Percentiles rank a stretch among this genome's conserved stretches.
These are phyloP conservation scores for Sphaerulina musiva DNA, from an alignment of 2,329 filamentous ascomycete species.

Conservation along the genomic window DNA sequence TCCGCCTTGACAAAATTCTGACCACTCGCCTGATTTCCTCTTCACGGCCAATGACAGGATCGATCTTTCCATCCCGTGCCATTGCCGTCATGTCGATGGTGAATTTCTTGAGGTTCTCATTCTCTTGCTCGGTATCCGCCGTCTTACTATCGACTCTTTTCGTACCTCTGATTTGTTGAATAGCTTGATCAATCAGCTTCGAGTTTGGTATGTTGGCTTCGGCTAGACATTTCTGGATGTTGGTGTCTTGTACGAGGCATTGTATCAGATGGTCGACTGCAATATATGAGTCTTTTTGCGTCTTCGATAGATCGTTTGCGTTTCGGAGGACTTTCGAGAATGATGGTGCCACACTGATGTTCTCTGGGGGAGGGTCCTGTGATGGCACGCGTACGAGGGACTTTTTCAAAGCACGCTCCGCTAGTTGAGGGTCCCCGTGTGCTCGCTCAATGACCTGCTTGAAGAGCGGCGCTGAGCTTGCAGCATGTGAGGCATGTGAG, in stretches of 20 bases:
- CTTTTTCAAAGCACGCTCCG: constrained; percentile 89
- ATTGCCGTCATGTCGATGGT: constrained; percentile 97
- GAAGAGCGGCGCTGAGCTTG: constrained; percentile 68
- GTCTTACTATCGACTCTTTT: constrained; percentile 93
- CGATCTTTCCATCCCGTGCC: constrained; percentile 94
- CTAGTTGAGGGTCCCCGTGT: constrained; percentile 81
- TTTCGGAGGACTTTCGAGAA: constrained; percentile 77
- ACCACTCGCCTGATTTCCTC: constrained; percentile 91
- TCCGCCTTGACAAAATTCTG: constrained; percentile 83
- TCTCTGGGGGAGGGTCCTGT: constrained; percentile 90
- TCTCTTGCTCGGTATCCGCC: constrained; percentile 84
- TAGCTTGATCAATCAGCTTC: constrained; percentile 84
- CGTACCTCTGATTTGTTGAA: constrained; percentile 85
- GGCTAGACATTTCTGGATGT: constrained; percentile 66
- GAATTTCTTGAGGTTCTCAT: constrained; percentile 95
- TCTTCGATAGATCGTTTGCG: constrained; percentile 84
- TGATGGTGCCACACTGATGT: constrained; percentile 71
- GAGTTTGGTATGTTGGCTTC: constrained; percentile 87
- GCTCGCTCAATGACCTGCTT: constrained; percentile 90
- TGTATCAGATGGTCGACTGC: constrained; percentile 92
- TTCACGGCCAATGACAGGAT: constrained; percentile 93
- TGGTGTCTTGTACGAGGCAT: constrained; percentile 69
- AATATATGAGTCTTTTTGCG: constrained; percentile 94
- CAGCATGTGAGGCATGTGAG: constrained; percentile 58
- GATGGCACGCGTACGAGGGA: constrained; percentile 81